A percentile compares a stretch with the other conserved stretches of the same genome.
These are phyloP conservation scores for Endocladia muricata DNA, from an alignment of 31 red algal genomes.

Conservation along the genomic window DNA sequence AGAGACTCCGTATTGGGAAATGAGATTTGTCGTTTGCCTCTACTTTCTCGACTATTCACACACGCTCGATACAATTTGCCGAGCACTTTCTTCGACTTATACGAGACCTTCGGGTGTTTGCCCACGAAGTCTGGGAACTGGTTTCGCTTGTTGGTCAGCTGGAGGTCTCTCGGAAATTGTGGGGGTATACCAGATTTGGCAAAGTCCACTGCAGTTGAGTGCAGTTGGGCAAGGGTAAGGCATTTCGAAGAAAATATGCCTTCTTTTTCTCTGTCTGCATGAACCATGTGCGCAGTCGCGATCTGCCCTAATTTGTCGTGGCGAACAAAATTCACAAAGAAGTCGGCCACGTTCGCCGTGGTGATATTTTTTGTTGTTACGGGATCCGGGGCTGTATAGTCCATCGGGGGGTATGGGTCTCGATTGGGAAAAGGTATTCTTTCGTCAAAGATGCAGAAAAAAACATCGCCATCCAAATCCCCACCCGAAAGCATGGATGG, in stretches of 20 bases:
- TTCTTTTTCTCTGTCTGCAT: constrained; percentile 28
- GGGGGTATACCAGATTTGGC: constrained; percentile 45
- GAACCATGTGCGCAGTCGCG: constrained; percentile 26
- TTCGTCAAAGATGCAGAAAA: constrained; percentile 39
- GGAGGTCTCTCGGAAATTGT: constrained; percentile 1
- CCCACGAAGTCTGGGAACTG: constrained; percentile 52
- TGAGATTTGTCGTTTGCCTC: background rate
- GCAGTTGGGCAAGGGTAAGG: constrained; percentile 24
- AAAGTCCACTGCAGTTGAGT: constrained; percentile 40
- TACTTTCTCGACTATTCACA: background rate
- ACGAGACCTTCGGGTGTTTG: constrained; percentile 15
- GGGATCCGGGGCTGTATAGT: constrained; percentile 7
- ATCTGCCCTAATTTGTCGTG: constrained; percentile 37
- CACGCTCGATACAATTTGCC: constrained; percentile 43
- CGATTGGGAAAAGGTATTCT: constrained; percentile 13
- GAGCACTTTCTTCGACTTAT: constrained; percentile 24
- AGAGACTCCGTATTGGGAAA: constrained; percentile 1
- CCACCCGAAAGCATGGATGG: constrained; percentile 45
- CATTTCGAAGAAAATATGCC: constrained; percentile 32
- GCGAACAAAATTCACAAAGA: constrained; percentile 35
- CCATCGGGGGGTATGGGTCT: constrained; percentile 12
- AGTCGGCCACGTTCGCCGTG: constrained; percentile 25
- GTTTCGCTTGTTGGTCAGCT: background rate
- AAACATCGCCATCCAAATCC: constrained; percentile 34
- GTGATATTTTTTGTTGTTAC: background rate